phyloP scores from a whole-genome alignment of 805 yeast species.

The Candida tibetensis region DNA sequence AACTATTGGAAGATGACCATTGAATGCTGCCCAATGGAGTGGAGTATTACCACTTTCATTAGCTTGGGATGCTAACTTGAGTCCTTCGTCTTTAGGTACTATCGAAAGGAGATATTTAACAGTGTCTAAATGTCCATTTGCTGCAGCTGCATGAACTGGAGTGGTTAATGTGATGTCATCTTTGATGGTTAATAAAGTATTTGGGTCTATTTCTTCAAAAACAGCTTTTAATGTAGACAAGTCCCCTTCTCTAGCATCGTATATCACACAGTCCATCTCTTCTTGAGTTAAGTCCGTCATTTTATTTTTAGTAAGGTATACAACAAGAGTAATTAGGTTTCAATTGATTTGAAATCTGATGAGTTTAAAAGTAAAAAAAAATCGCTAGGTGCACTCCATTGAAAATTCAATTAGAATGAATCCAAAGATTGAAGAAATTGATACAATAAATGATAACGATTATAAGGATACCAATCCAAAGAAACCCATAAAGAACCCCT shows the following conservation, averaged over 20 bases:
- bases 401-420: no score
- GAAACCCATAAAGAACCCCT: slow-evolving; percentile 27
- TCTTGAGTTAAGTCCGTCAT: slow-evolving; percentile 50
- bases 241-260: slow-evolving; percentile 88
- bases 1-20: slow-evolving; percentile 77
- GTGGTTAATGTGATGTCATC: slow-evolving; percentile 69
- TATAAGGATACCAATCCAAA: neutral
- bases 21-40: slow-evolving; percentile 92
- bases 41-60: slow-evolving; percentile 92
- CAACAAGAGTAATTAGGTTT: no score
- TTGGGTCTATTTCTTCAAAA: slow-evolving; percentile 56
- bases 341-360: no score
- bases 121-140: slow-evolving; percentile 81
- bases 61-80: slow-evolving; percentile 25
- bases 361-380: no score
- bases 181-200: slow-evolving; percentile 41
- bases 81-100: slow-evolving; percentile 44
- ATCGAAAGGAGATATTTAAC: slow-evolving; percentile 57
- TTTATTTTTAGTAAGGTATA: no score
- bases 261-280: slow-evolving; percentile 76
- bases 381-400: no score
- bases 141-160: slow-evolving; percentile 92
- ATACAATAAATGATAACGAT: neutral
- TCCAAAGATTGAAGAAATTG: slow-evolving; percentile 22
- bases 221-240: slow-evolving; percentile 68